A percentile compares a stretch with the other conserved stretches of the same genome.
These are phyloP conservation scores for Lasiosphaeria ovina DNA, from an alignment of 495 filamentous ascomycete species.

Conservation along the genomic window DNA sequence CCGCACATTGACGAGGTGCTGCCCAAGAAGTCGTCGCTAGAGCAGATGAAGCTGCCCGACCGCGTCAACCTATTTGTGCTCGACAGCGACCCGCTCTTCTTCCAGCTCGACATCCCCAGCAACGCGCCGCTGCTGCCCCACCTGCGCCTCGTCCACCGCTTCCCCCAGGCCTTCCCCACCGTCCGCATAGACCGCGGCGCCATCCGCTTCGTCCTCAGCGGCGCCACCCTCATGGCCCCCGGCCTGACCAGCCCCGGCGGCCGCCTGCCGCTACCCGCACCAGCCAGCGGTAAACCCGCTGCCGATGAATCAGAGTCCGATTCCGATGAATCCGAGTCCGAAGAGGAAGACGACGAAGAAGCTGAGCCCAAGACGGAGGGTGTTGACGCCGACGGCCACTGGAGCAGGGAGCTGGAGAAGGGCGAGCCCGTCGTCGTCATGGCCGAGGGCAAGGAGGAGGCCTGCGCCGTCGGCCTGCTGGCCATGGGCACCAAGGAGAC, in stretches of 20 bases:
- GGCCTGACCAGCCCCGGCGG: conserved; percentile 84
- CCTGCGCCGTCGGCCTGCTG: conserved; percentile 82
- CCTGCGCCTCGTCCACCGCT: conserved; percentile 70
- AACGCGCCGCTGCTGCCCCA: conserved; percentile 62
- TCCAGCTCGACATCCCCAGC: conserved; percentile 75
- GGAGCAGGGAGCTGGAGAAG: conserved; percentile 61
- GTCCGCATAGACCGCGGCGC: conserved; percentile 87
- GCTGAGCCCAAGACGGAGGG: too few species aligned
- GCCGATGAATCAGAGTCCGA: conserved; percentile 42
- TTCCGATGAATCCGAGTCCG: too few species aligned
- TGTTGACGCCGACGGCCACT: conserved; percentile 45
- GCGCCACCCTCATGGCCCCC: conserved; percentile 92
- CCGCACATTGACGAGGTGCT: conserved; percentile 92
- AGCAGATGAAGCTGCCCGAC: conserved; percentile 91
- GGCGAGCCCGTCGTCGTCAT: conserved; percentile 82
- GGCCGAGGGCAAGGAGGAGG: conserved; percentile 91
- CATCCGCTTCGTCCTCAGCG: conserved; percentile 91
- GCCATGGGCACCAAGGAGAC: conserved; percentile 89
- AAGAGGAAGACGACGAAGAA: too few species aligned
- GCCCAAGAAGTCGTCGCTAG: conserved; percentile 91
- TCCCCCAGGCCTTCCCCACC: conserved; percentile 62
- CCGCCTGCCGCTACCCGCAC: conserved; percentile 54
- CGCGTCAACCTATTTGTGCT: conserved; percentile 83
- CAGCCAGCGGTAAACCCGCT: background rate
- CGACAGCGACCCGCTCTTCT: conserved; percentile 75